Conservation (phyloP, 306 rosid species). For the Abrus pulchellus region DNA sequence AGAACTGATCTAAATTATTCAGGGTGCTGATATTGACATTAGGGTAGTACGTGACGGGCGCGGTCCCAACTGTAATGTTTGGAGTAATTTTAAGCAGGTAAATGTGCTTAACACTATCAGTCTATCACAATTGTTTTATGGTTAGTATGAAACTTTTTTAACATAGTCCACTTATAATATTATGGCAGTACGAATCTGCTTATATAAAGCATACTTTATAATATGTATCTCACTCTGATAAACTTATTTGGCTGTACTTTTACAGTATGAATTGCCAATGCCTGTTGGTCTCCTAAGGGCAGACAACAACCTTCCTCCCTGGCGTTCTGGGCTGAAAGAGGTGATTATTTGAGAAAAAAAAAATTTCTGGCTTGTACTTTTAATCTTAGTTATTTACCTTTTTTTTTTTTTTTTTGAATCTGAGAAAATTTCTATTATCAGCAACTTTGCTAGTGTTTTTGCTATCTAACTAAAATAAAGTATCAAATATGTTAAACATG, state of each 20-base stretch:
- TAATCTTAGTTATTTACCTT: neutral
- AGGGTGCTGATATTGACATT: slow-evolving; percentile 99
- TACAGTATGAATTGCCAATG: slow-evolving; percentile 86
- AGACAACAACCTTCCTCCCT: slow-evolving; percentile 96
- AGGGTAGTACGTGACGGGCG: slow-evolving; percentile 98
- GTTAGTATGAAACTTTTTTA: slow-evolving; percentile 12
- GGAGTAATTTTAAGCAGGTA: slow-evolving; percentile 99
- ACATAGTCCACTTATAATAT: slow-evolving; percentile 28
- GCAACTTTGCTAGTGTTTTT: neutral
- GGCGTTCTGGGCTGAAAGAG: slow-evolving; percentile 94
- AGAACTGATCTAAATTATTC: slow-evolving; percentile 54
- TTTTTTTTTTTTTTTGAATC: neutral
- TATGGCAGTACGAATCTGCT: slow-evolving; percentile 13
- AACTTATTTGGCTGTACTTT: slow-evolving; percentile 47
- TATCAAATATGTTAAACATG: slow-evolving; percentile 11
- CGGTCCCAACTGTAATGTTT: slow-evolving; percentile 94
- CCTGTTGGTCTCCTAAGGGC: slow-evolving; percentile 91
- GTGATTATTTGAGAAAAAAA: slow-evolving; percentile 45
- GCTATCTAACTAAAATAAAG: slow-evolving; percentile 20
- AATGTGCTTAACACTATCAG: slow-evolving; percentile 37
- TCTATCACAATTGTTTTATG: slow-evolving; percentile 29
- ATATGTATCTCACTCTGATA: slow-evolving; percentile 24
- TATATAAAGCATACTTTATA: slow-evolving; percentile 21
- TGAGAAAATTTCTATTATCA: slow-evolving; percentile 19
- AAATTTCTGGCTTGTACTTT: slow-evolving; percentile 5